Base-by-base conservation (phyloP, 2,329 filamentous ascomycete species). In the Dothidotthia symphoricarpi region DNA sequence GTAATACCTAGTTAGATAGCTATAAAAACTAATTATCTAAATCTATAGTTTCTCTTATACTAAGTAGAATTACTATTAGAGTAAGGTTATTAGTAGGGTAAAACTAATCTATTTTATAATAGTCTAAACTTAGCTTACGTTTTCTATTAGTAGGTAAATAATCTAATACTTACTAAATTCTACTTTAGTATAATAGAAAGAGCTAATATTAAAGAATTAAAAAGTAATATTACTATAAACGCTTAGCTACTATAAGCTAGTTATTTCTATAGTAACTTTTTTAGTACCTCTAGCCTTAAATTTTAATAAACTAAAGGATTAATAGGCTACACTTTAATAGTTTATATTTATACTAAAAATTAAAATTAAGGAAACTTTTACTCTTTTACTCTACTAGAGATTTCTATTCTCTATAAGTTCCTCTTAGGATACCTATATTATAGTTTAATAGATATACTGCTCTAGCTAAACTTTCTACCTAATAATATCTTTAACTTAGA, bases 221-320 rank as follows among this genome's bases (percentile, higher is more conserved):
- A 57, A 60, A 53, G 46, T 45, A 53, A 57, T 40, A 41, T 54
- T 48, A 45, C 59, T 49, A 59, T 62, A 51, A 53, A 63, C 47
- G 43, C 54, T 61, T 61, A 53, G 54, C 51, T 61, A 58, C 46
- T 40, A 48, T 25, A 63, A 65, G 50, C 47, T 39, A 53, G 44
- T 51, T 51, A 53, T 53, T 31, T 16, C 41, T 55, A 33, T 53
- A 49, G 51, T 68, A 66, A 68, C 63, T 66, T 67, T 68, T 69
- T 59, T 67, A 57, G 58, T 52, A 69, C 63, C 59, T 69, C 64
- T 69, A 69, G 64, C 63, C 56, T 67, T 56, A 68, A 68, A 68
- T 65, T 66, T 57, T 53, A 55, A 66, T 45, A 47, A 49, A 64
- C 59, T 69, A 69, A 69, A 69, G 55, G 58, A 68, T 68, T 59